Base-by-base conservation (phyloP, 78 protist genomes). In the Speleostelium caveatum region DNA sequence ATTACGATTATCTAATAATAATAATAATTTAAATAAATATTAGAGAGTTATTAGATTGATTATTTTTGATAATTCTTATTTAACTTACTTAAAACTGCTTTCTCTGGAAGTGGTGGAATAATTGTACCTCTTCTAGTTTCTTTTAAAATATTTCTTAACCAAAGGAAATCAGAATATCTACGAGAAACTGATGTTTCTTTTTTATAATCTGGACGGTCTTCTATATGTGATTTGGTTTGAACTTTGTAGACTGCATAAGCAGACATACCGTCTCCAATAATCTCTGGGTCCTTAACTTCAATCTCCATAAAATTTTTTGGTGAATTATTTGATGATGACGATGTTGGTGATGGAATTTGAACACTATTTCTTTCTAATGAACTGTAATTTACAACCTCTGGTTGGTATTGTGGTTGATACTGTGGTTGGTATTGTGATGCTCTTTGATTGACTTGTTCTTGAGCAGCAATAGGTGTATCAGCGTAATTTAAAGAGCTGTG, bases 91-190 rank as follows among this genome's bases (percentile, higher is more conserved):
- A 88, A 28, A 33, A 88, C 73, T 17, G 86, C 94, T 51, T 88
- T 88, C 55, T 88, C 94, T 60, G 94, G 94, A 39, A 88, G 38
- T 38, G 86, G 86, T 78, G 94, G 94, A 53, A 88, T 67, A 26
- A 75, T 60, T 4, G 36, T 41, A 28, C 94, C 94, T 73, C 75
- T 88, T 69, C 79, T 88, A 33, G 86, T 88, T 26, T 88, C 94
- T 30, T 76, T 78, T 22, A 88, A 62, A 12, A 39, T 49, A 35
- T 88, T 78, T 75, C 94, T 74, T 24, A 88, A 75, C 94, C 94
- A 88, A 7, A 72, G 26, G 30, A 88, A 88, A 38, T 88, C 94
- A 19, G 94, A 88, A 36, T 88, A 88, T 66, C 94, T 66, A 39
- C 91, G 42, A 17, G 56, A 22, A 6, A 69, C 79, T 2, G 68